Evolutionary conservation across 768 basidiomycete species (phyloP).

Genomic region (Auricularia sp.): DNA sequence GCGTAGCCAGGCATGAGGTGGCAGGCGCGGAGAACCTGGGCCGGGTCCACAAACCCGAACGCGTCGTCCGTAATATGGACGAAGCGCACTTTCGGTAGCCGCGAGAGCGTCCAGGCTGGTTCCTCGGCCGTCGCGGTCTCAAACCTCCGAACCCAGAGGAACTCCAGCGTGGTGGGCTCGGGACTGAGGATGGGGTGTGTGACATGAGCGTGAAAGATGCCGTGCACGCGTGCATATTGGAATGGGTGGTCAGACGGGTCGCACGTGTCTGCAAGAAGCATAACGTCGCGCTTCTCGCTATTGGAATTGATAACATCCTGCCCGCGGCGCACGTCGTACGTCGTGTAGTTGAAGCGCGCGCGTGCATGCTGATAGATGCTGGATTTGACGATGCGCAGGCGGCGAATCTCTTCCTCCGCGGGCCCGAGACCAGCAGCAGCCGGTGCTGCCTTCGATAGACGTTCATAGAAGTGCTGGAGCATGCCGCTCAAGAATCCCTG

Average conservation of each 20-base stretch:
- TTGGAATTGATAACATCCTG: constrained; percentile 34
- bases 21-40: neutral
- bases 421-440: neutral
- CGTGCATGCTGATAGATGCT: constrained; percentile 5
- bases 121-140: neutral
- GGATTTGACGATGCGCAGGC: neutral
- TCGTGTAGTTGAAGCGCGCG: constrained; percentile 7
- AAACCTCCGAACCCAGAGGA: constrained; percentile 36
- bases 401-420: neutral
- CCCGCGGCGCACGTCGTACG: constrained; percentile 9
- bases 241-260: constrained; percentile 18
- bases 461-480: neutral
- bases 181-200: neutral
- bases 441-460: neutral
- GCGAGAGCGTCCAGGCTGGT: neutral
- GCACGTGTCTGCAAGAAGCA: constrained; percentile 16
- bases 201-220: constrained; percentile 22
- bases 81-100: neutral
- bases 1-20: neutral
- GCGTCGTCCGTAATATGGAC: neutral
- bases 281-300: constrained; percentile 24
- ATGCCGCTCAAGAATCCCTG: neutral
- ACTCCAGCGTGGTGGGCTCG: constrained; percentile 18
- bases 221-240: constrained; percentile 27
- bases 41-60: neutral